A percentile compares a stretch with the other conserved stretches of the same genome.
phyloP scores from a whole-genome alignment of 2,329 filamentous ascomycete species.

The Ophiostoma perfectum region DNA sequence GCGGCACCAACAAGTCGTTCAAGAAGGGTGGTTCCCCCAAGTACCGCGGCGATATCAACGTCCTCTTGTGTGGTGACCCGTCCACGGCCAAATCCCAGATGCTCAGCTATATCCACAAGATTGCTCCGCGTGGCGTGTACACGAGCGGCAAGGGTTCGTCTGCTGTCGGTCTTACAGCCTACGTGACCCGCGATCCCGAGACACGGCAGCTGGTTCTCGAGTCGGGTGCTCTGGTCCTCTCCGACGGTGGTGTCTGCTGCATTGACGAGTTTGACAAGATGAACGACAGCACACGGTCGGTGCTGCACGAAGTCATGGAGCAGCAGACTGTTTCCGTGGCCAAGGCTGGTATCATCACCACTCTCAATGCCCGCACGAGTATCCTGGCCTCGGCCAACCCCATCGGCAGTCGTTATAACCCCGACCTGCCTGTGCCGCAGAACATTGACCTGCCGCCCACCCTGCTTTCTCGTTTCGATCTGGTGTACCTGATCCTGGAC shows the following conservation, averaged over 20 bases:
- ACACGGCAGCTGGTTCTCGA: constrained; percentile 75
- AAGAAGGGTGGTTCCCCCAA: constrained; percentile 92
- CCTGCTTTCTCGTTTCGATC: constrained; percentile 87
- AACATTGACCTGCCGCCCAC: constrained; percentile 98
- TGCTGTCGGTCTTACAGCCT: constrained; percentile 74
- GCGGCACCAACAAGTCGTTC: constrained; percentile 96
- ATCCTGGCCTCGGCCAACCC: constrained; percentile 97
- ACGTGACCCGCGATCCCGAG: constrained; percentile 74
- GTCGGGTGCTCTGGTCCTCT: constrained; percentile 71
- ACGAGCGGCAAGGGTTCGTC: constrained; percentile 77
- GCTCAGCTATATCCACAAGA: constrained; percentile 92
- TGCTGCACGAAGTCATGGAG: constrained; percentile 84
- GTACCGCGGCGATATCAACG: constrained; percentile 96
- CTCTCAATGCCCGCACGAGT: constrained; percentile 88
- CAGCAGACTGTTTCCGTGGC: constrained; percentile 80
- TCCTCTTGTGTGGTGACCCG: constrained; percentile 92
- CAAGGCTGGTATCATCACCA: constrained; percentile 94
- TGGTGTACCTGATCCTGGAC: constrained; percentile 95
- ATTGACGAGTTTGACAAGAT: constrained; percentile 86
- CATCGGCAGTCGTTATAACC: constrained; percentile 96
- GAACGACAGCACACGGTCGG: constrained; percentile 71
- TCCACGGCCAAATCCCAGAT: constrained; percentile 96
- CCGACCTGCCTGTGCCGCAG: constrained; percentile 88
- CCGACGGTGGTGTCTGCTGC: constrained; percentile 77
- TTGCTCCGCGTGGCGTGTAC: constrained; percentile 81